Evolutionary conservation across 2,329 filamentous ascomycete genomes (phyloP).

Genomic region (Trichoderma citrinoviride): DNA sequence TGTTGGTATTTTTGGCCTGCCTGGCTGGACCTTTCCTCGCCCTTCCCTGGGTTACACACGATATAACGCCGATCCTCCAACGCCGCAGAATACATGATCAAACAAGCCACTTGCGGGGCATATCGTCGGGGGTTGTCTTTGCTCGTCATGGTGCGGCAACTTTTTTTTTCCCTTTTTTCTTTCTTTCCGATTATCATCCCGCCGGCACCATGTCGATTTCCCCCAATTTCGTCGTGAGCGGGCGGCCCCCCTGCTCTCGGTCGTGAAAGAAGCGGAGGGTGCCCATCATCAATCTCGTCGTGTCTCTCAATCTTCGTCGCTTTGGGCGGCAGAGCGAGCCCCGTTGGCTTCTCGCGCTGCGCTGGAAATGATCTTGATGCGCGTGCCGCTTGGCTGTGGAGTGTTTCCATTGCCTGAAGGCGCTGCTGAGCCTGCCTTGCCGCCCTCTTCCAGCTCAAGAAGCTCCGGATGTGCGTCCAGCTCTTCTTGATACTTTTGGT

Average conservation of each 20-base stretch:
- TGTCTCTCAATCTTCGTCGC: conserved; percentile 50
- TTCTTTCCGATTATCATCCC: conserved; percentile 11
- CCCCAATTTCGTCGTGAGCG: conserved; percentile 14
- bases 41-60: conserved; percentile 27
- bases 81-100: conserved; percentile 29
- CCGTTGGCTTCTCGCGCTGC: conserved; percentile 40
- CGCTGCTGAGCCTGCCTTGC: conserved; percentile 40
- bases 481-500: conserved; percentile 52
- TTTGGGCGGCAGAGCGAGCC: conserved; percentile 43
- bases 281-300: conserved; percentile 10
- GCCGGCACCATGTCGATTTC: conserved; percentile 3
- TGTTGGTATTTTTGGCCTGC: conserved; percentile 31
- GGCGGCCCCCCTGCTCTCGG: not conserved
- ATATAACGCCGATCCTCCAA: conserved; percentile 27
- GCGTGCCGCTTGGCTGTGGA: conserved; percentile 59
- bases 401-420: conserved; percentile 62
- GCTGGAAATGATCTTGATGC: conserved; percentile 67
- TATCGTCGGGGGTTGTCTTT: conserved; percentile 3
- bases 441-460: conserved; percentile 52
- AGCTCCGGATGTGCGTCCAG: conserved; percentile 55
- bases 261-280: not conserved
- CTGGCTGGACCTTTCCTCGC: conserved; percentile 21
- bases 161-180: conserved; percentile 3
- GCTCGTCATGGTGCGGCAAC: conserved; percentile 9
- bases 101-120: conserved; percentile 23